phyloP scores from a whole-genome alignment of 805 yeast species.

The Tanozyma kutaoensis region DNA sequence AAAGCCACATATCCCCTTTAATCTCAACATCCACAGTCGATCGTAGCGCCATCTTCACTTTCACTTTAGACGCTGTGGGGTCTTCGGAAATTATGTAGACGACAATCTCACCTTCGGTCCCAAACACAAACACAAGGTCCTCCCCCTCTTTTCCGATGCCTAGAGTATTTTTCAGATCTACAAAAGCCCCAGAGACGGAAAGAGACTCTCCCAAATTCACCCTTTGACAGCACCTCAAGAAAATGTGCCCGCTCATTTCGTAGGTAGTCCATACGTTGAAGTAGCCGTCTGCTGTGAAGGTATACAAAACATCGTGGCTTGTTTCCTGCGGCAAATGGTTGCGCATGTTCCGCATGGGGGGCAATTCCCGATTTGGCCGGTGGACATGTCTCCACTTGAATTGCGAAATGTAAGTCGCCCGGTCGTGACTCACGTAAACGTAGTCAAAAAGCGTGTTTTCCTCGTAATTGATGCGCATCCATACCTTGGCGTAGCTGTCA shows the following conservation, averaged over 20 bases:
- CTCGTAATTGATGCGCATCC: slow-evolving; percentile 66
- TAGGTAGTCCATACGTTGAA: slow-evolving; percentile 61
- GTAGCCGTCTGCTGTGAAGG: slow-evolving; percentile 45
- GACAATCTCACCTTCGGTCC: slow-evolving; percentile 9
- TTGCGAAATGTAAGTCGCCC: slow-evolving; percentile 31
- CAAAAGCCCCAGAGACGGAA: not conserved
- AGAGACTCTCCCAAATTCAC: slow-evolving; percentile 11
- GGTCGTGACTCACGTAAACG: slow-evolving; percentile 52
- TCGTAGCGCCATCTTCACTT: not conserved
- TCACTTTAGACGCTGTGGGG: slow-evolving; percentile 38
- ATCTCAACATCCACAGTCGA: not conserved
- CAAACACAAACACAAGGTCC: not conserved
- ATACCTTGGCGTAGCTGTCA: slow-evolving; percentile 61
- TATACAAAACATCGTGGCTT: slow-evolving; percentile 35
- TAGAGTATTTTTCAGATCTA: not conserved
- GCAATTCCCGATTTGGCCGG: slow-evolving; percentile 6
- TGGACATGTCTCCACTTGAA: slow-evolving; percentile 17
- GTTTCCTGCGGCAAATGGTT: slow-evolving; percentile 16
- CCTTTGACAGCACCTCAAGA: slow-evolving; percentile 45
- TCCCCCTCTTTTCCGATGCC: not conserved
- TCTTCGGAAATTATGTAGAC: slow-evolving; percentile 34
- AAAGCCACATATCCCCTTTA: no score
- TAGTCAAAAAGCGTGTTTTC: slow-evolving; percentile 52
- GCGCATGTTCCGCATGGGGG: slow-evolving; percentile 20
- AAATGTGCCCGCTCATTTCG: slow-evolving; percentile 44